Conservation (phyloP, 805 yeast species). For the Teunomyces atbi region DNA sequence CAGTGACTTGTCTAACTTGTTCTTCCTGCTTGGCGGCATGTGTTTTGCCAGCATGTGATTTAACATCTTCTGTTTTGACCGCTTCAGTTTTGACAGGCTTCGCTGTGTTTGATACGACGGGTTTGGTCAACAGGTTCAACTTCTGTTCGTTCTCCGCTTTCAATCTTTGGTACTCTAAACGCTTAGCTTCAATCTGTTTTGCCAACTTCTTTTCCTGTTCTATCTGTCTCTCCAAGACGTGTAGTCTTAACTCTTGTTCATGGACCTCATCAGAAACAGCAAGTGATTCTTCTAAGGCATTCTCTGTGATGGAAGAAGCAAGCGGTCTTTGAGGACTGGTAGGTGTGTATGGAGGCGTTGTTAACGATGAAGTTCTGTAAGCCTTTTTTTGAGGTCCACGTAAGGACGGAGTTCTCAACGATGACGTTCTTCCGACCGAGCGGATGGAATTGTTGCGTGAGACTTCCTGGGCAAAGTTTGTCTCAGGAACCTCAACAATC, state of each 20-base stretch:
- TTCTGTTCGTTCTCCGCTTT: conserved; percentile 27
- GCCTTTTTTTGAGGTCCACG: background rate
- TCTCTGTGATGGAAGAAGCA: conserved; percentile 18
- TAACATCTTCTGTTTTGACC: background rate
- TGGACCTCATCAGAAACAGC: conserved; percentile 19
- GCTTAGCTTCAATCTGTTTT: conserved; percentile 36
- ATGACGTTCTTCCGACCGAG: conserved; percentile 25
- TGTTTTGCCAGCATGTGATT: background rate
- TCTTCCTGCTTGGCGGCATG: background rate
- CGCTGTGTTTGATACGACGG: background rate
- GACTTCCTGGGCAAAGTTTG: conserved; percentile 35
- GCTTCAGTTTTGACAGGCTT: background rate
- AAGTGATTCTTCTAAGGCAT: conserved; percentile 19
- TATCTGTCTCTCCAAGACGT: conserved; percentile 33
- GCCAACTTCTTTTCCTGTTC: conserved; percentile 39
- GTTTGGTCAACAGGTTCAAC: conserved; percentile 11
- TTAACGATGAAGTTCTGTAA: conserved; percentile 17
- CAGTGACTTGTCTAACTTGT: background rate
- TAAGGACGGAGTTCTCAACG: conserved; percentile 6
- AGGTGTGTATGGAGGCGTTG: conserved; percentile 10
- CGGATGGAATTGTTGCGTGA: conserved; percentile 41
- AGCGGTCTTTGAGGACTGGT: conserved; percentile 4
- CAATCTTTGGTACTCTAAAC: conserved; percentile 35
- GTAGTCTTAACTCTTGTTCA: conserved; percentile 26
- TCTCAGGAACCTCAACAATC: conserved; percentile 65